Percentiles rank a stretch among this genome's conserved stretches.
These are phyloP conservation scores for Psilocybe cubensis DNA, from an alignment of 768 basidiomycete species.

Conservation along the genomic window DNA sequence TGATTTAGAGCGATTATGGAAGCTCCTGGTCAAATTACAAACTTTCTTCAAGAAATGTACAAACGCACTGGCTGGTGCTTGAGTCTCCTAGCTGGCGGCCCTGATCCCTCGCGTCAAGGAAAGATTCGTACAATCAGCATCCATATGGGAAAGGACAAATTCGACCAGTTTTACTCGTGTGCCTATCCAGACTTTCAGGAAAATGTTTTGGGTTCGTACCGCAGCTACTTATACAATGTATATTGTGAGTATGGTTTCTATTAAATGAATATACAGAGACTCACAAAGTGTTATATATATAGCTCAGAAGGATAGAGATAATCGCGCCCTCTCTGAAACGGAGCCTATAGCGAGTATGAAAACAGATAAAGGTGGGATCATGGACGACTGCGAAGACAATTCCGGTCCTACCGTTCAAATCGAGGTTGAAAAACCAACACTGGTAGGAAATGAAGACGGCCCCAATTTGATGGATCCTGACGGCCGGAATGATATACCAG, in stretches of 20 bases:
- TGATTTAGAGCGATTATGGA: background rate
- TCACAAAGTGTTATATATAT: too few relatives aligned
- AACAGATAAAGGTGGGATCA: too few relatives aligned
- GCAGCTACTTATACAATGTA: background rate
- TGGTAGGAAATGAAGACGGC: too few relatives aligned
- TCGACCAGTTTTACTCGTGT: background rate
- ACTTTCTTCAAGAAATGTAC: conserved; percentile 1
- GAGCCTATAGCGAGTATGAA: too few relatives aligned
- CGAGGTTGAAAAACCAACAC: too few relatives aligned
- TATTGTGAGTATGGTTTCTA: conserved; percentile 2
- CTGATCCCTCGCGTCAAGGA: conserved; percentile 4
- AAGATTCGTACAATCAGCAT: conserved; percentile 8
- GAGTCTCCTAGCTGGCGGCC: conserved; percentile 12
- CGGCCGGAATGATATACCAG: too few relatives aligned
- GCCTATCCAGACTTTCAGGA: background rate
- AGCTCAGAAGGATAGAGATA: too few relatives aligned
- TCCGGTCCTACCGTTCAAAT: too few relatives aligned
- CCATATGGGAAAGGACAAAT: conserved; percentile 1
- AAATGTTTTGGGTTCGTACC: background rate
- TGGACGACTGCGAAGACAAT: too few relatives aligned
- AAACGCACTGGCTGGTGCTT: conserved; percentile 6
- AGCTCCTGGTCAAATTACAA: conserved; percentile 2
- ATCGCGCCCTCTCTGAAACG: too few relatives aligned
- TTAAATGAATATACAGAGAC: too few relatives aligned
- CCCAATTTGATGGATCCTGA: too few relatives aligned